Percentiles rank a stretch among this genome's conserved stretches.
phyloP scores from a whole-genome alignment of 352 stramenopile genomes.

The Globisporangium cylindrosporum region DNA sequence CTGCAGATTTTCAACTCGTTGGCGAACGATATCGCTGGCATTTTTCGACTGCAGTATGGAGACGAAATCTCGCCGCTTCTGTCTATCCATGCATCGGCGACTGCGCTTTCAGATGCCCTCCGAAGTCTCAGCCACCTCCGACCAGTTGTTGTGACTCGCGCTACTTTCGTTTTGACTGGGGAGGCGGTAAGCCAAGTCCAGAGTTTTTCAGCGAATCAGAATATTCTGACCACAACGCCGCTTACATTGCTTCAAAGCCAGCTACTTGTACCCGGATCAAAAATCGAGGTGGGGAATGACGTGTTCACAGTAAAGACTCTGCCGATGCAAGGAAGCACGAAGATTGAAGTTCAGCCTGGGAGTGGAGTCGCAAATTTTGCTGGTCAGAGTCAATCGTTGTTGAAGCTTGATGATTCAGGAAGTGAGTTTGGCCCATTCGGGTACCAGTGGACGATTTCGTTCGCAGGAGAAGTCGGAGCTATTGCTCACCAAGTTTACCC shows the following conservation, averaged over 20 bases:
- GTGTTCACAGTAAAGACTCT: constrained; percentile 44
- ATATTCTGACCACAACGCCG: constrained; percentile 38
- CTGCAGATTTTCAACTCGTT: constrained; percentile 42
- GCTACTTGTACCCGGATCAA: constrained; percentile 33
- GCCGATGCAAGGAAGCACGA: constrained; percentile 30
- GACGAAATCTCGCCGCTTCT: constrained; percentile 45
- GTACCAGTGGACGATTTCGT: constrained; percentile 72
- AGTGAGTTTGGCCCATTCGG: constrained; percentile 38
- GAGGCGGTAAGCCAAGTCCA: constrained; percentile 31
- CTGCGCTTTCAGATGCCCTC: constrained; percentile 30
- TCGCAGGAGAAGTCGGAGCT: constrained; percentile 40
- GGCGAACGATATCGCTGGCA: constrained; percentile 57
- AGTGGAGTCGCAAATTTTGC: constrained; percentile 30
- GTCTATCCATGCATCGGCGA: constrained; percentile 45
- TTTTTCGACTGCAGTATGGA: constrained; percentile 69
- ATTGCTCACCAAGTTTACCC: constrained; percentile 35
- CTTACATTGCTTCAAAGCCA: constrained; percentile 33
- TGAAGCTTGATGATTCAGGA: constrained; percentile 44
- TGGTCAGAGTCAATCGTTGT: constrained; percentile 20
- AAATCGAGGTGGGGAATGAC: constrained; percentile 29
- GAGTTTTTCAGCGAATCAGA: constrained; percentile 30
- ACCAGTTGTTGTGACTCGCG: constrained; percentile 44
- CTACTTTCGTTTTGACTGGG: constrained; percentile 46
- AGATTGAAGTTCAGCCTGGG: constrained; percentile 43
- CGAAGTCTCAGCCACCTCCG: constrained; percentile 45